Conservation (phyloP, 768 basidiomycete genomes). For the Candolleomyces aberdarensis region DNA sequence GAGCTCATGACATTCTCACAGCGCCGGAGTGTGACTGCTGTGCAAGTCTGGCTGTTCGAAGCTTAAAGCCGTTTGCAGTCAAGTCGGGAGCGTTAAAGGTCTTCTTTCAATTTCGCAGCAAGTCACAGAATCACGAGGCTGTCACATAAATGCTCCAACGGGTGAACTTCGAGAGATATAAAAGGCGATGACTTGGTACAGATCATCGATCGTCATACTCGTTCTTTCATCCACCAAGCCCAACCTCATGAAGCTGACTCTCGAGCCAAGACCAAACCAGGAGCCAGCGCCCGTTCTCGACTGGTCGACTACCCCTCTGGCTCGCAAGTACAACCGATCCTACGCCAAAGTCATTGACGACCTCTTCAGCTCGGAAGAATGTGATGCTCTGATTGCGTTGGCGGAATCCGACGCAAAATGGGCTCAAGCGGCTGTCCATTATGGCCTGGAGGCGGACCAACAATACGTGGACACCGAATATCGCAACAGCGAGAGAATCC, state of each 20-base stretch:
- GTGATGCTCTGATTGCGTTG: conserved; percentile 33
- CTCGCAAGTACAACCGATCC: conserved; percentile 27
- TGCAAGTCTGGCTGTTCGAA: too few relatives aligned
- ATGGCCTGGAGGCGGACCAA: conserved; percentile 22
- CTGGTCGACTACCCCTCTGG: conserved; percentile 35
- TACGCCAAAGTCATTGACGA: conserved; percentile 44
- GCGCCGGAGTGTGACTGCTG: too few relatives aligned
- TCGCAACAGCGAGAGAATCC: conserved; percentile 38
- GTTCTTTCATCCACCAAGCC: neutral
- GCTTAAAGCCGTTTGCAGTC: too few relatives aligned
- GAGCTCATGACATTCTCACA: neutral
- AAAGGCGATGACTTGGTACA: too few relatives aligned
- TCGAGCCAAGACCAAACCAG: neutral
- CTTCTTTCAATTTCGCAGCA: too few relatives aligned
- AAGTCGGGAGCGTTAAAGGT: too few relatives aligned
- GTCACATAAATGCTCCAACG: too few relatives aligned
- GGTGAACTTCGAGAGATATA: too few relatives aligned
- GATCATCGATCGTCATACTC: neutral
- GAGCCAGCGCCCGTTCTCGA: conserved; percentile 27
- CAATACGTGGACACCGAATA: conserved; percentile 34
- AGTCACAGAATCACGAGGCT: too few relatives aligned
- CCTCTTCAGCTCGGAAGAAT: conserved; percentile 39
- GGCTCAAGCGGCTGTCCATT: conserved; percentile 34
- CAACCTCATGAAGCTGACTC: neutral
- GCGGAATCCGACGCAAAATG: conserved; percentile 34